Evolutionary conservation across 306 rosid species (phyloP).

Genomic region (Medicago truncatula): MtrunA17r5.0-ANR NC_053048.1:35860501-35861000

Average conservation of each 20-base stretch:
- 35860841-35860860: too few species aligned
- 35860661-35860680: constrained; percentile 17
- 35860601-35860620: background rate
- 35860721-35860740: constrained; percentile 17
- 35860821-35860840: too few species aligned
- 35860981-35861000: too few species aligned
- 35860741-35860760: constrained; percentile 2
- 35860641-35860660: background rate
- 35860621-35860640: constrained; percentile 27
- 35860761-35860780: background rate
- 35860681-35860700: background rate
- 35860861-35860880: too few species aligned
- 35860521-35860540: background rate
- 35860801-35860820: background rate
- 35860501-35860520: background rate
- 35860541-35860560: constrained; percentile 13
- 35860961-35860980: too few species aligned
- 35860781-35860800: background rate
- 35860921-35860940: too few species aligned
- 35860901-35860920: too few species aligned
- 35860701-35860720: background rate
- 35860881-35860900: too few species aligned
- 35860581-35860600: constrained; percentile 37
- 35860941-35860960: too few species aligned
- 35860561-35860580: background rate